A percentile compares a stretch with the other conserved stretches of the same genome.
phyloP scores from a whole-genome alignment of 495 filamentous ascomycete genomes.

The Eremomyces bilateralis region DNA sequence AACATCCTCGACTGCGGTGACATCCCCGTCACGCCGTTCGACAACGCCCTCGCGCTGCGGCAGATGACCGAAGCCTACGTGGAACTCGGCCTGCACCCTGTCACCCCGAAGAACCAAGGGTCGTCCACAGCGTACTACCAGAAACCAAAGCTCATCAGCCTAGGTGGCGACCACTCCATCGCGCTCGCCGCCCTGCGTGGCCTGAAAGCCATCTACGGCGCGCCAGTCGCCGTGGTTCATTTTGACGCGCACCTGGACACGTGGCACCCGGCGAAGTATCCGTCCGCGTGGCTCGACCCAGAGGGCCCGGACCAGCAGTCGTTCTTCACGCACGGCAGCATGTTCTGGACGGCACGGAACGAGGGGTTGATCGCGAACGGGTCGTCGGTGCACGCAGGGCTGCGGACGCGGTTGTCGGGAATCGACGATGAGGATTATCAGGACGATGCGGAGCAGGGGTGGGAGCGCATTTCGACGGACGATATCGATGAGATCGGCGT shows the following conservation, averaged over 20 bases:
- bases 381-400: conserved; percentile 54
- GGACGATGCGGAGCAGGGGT: conserved; percentile 28
- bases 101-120: conserved; percentile 17
- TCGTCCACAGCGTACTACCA: conserved; percentile 13
- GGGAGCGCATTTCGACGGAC: conserved; percentile 24
- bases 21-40: conserved; percentile 59
- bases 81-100: conserved; percentile 33
- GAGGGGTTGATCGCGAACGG: conserved; percentile 50
- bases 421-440: conserved; percentile 43
- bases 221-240: conserved; percentile 56
- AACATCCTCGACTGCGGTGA: conserved; percentile 63
- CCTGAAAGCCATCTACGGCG: conserved; percentile 43
- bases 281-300: conserved; percentile 38
- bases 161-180: conserved; percentile 67
- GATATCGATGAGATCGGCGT: conserved; percentile 29
- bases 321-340: conserved; percentile 62
- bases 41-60: conserved; percentile 49
- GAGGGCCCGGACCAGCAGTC: conserved; percentile 32
- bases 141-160: conserved; percentile 47
- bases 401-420: conserved; percentile 50
- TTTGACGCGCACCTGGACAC: conserved; percentile 61
- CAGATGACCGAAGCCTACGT: conserved; percentile 63
- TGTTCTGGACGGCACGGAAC: conserved; percentile 64
- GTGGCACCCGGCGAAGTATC: conserved; percentile 64
- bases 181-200: conserved; percentile 57